A percentile compares a stretch with the other conserved stretches of the same genome.
Conservation (phyloP, 345 rosid species). For the Salix arbutifolia region DNA sequence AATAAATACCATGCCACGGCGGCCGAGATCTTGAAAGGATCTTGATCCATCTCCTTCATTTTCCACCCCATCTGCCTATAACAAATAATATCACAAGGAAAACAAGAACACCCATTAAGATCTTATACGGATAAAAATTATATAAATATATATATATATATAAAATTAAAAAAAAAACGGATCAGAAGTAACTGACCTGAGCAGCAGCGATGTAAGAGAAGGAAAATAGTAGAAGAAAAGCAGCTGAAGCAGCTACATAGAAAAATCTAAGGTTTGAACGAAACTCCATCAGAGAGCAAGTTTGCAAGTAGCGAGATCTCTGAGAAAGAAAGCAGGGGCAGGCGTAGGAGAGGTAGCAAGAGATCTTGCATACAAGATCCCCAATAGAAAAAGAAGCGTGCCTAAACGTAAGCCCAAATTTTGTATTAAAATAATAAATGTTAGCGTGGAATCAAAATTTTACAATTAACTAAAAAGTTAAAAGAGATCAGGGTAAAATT, state of each 20-base stretch:
- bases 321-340: not conserved
- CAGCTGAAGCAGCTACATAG: not conserved
- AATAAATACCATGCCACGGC: slow-evolving; percentile 70
- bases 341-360: not conserved
- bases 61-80: slow-evolving; percentile 44
- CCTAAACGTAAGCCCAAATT: too few relatives aligned
- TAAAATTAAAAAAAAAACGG: not conserved
- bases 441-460: too few relatives aligned
- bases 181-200: slow-evolving; percentile 8
- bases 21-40: slow-evolving; percentile 68
- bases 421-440: too few relatives aligned
- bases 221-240: slow-evolving; percentile 6
- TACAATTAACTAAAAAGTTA: too few relatives aligned
- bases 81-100: not conserved
- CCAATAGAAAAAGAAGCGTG: not conserved
- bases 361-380: not conserved
- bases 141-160: too few relatives aligned
- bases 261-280: slow-evolving; percentile 1
- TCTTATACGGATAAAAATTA: not conserved
- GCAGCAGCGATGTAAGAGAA: not conserved
- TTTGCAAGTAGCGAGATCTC: not conserved
- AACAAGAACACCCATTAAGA: not conserved
- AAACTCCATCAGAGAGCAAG: slow-evolving; percentile 17
- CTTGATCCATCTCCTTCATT: slow-evolving; percentile 46
- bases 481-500: too few relatives aligned